phyloP scores from a whole-genome alignment of 129 eudicot genomes.

The Helianthus tuberosus region DNA sequence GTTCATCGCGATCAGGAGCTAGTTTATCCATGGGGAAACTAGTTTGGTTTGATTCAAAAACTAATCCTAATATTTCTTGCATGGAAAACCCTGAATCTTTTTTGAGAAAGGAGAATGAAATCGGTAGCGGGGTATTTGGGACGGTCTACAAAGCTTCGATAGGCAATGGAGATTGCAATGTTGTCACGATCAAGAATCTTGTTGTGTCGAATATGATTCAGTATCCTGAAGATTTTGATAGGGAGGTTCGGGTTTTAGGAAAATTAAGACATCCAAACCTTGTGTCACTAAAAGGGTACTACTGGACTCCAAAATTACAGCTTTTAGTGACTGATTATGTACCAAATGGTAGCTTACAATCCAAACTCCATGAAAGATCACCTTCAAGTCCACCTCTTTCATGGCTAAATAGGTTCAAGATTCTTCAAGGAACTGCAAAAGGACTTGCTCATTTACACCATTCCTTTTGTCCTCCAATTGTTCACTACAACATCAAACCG shows the following conservation, averaged over 20 bases:
- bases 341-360: conserved; percentile 70
- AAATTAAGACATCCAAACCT: conserved; percentile 78
- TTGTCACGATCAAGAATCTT: conserved; percentile 72
- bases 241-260: conserved; percentile 73
- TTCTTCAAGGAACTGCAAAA: conserved; percentile 76
- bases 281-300: conserved; percentile 73
- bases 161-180: conserved; percentile 42
- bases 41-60: conserved; percentile 61
- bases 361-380: conserved; percentile 59
- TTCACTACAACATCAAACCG: conserved; percentile 89
- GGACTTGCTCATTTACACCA: conserved; percentile 94
- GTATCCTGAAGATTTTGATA: conserved; percentile 80
- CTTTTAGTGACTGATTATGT: conserved; percentile 78
- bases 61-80: conserved; percentile 42
- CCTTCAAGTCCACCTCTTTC: conserved; percentile 58
- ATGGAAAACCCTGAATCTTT: conserved; percentile 52
- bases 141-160: conserved; percentile 69
- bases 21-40: conserved; percentile 61
- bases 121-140: conserved; percentile 83
- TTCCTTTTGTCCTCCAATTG: conserved; percentile 74
- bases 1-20: conserved; percentile 58
- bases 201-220: conserved; percentile 67
- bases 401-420: conserved; percentile 70
- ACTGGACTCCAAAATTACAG: conserved; percentile 95
- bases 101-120: conserved; percentile 61